phyloP scores from a whole-genome alignment of 768 basidiomycete species.

The Thelephora ganbajun region DNA sequence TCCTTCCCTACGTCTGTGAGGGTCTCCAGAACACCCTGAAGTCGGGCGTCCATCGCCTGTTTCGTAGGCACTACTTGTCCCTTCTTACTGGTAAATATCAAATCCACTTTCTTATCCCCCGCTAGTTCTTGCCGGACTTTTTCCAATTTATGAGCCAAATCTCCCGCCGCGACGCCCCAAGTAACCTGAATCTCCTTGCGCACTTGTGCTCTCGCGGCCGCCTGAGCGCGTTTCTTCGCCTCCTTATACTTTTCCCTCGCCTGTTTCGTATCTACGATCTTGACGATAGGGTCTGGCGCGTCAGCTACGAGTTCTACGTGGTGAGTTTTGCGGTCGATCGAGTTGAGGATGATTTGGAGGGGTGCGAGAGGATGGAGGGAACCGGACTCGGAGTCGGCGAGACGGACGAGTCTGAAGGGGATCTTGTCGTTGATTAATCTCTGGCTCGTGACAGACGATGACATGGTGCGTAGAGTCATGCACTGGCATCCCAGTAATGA shows the following conservation, averaged over 20 bases:
- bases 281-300: conserved; percentile 44
- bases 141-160: conserved; percentile 51
- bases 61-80: conserved; percentile 20
- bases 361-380: conserved; percentile 21
- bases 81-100: conserved; percentile 42
- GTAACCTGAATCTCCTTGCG: conserved; percentile 62
- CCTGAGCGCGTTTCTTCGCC: conserved; percentile 20
- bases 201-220: conserved; percentile 14
- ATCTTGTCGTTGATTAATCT: conserved; percentile 25
- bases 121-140: conserved; percentile 44
- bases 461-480: too few species aligned
- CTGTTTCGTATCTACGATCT: conserved; percentile 33
- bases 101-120: conserved; percentile 41
- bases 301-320: conserved; percentile 42
- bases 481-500: too few species aligned
- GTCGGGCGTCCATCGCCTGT: conserved; percentile 28
- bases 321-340: conserved; percentile 25
- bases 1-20: conserved; percentile 40
- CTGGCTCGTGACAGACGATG: too few species aligned
- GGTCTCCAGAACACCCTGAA: conserved; percentile 25
- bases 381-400: conserved; percentile 33
- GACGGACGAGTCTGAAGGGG: conserved; percentile 24
- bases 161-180: conserved; percentile 47
- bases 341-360: conserved; percentile 30
- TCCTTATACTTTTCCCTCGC: conserved; percentile 24